Conservation (phyloP, 495 filamentous ascomycete genomes). For the Neurospora sp. region DNA sequence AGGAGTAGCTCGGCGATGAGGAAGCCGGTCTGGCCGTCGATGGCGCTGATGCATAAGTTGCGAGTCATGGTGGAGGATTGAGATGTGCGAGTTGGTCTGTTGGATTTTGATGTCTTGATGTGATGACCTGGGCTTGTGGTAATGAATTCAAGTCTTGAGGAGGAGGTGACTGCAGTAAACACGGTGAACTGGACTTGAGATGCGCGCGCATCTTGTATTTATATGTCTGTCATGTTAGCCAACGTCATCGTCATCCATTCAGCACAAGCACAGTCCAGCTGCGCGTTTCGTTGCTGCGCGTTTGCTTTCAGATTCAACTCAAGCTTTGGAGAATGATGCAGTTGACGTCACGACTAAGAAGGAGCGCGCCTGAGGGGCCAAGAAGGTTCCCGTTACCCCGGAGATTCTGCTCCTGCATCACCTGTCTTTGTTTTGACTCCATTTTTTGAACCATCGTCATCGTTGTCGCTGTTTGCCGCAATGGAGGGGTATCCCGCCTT, state of each 20-base stretch:
- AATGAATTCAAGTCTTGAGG: background rate
- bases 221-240: background rate
- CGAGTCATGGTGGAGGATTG: slow-evolving; percentile 26
- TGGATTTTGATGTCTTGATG: background rate
- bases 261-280: background rate
- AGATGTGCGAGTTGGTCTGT: background rate
- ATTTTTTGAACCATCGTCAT: background rate
- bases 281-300: background rate
- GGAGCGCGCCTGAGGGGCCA: background rate
- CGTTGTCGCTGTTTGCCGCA: background rate
- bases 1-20: slow-evolving; percentile 45
- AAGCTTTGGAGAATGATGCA: background rate
- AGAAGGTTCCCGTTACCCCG: background rate
- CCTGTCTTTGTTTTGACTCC: background rate
- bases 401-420: background rate
- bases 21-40: slow-evolving; percentile 46
- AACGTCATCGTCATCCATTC: background rate
- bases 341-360: background rate
- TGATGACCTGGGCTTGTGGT: background rate
- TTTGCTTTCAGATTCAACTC: background rate
- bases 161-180: background rate
- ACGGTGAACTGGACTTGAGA: background rate
- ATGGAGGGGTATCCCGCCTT: background rate
- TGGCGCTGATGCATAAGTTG: slow-evolving; percentile 42
- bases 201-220: background rate